A percentile compares a stretch with the other conserved stretches of the same genome.
Conservation (phyloP, 164 flowering plant species). For the Brasenia schreberi region DNA sequence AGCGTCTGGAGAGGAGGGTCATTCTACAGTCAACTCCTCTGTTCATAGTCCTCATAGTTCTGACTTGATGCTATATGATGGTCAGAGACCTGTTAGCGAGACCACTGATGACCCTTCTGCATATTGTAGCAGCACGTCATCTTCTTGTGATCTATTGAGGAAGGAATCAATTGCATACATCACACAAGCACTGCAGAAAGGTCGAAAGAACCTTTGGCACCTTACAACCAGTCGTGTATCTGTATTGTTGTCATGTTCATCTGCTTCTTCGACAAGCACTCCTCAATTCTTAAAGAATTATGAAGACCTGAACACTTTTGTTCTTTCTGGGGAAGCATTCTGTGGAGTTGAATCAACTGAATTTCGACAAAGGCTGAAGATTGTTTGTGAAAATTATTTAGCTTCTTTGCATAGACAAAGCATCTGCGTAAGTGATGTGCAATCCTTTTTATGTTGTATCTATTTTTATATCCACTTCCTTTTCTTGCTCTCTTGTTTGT, state of each 20-base stretch:
- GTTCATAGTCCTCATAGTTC: neutral
- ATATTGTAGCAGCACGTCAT: constrained; percentile 54
- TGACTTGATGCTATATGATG: constrained; percentile 2
- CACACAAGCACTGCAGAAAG: constrained; percentile 74
- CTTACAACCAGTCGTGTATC: constrained; percentile 83
- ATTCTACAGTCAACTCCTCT: neutral
- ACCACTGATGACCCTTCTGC: constrained; percentile 25
- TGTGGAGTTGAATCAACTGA: constrained; percentile 86
- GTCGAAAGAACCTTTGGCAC: constrained; percentile 93
- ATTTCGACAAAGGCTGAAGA: constrained; percentile 76
- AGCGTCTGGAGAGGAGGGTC: neutral
- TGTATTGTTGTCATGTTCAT: constrained; percentile 72
- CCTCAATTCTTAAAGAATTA: constrained; percentile 84
- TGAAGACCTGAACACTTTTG: constrained; percentile 78
- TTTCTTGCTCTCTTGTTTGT: neutral
- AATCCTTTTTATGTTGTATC: neutral
- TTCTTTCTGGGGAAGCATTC: constrained; percentile 94
- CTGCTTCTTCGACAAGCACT: constrained; percentile 70
- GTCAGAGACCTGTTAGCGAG: constrained; percentile 17
- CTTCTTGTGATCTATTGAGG: constrained; percentile 79
- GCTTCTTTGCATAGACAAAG: constrained; percentile 81
- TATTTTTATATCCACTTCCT: neutral
- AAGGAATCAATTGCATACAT: constrained; percentile 69
- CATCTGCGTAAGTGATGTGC: constrained; percentile 47
- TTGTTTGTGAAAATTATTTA: constrained; percentile 71